A percentile compares a stretch with the other conserved stretches of the same genome.
These are phyloP conservation scores for Alloteropsis angusta DNA, from an alignment of 202 grass and related monocot genomes.

Conservation along the genomic window DNA sequence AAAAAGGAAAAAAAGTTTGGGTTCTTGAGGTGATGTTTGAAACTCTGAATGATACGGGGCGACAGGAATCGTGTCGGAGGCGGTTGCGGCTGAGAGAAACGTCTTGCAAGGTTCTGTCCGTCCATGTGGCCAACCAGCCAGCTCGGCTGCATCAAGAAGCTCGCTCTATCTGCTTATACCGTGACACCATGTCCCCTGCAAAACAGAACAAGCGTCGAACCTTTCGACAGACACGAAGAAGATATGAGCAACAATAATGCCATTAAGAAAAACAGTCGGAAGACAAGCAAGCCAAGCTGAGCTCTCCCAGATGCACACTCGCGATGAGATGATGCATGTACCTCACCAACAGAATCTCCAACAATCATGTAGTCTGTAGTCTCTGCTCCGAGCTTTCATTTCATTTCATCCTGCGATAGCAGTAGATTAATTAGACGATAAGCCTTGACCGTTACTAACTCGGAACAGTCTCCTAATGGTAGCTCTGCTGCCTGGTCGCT, in stretches of 20 bases:
- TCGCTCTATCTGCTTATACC: background rate
- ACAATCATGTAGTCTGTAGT: no score
- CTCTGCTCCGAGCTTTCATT: background rate
- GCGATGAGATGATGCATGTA: background rate
- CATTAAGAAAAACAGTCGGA: background rate
- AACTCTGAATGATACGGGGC: background rate
- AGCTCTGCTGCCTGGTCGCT: background rate
- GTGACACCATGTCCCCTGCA: background rate
- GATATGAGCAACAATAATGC: background rate
- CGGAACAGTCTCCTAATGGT: background rate
- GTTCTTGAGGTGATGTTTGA: background rate
- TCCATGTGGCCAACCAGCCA: background rate
- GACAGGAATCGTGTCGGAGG: background rate
- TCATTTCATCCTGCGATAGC: background rate
- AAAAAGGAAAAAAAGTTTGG: no score
- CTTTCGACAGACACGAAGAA: background rate
- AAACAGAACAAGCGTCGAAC: slow-evolving; percentile 11
- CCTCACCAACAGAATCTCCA: background rate
- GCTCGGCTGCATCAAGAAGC: background rate
- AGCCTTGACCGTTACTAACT: background rate
- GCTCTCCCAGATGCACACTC: background rate
- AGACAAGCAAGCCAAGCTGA: background rate
- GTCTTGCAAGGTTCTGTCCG: background rate
- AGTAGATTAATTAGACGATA: no score
- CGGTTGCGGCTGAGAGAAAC: background rate